Percentiles rank a stretch among this genome's conserved stretches.
Conservation (phyloP, 2,329 filamentous ascomycete genomes). For the Rhexocercosporidium sp. region DNA sequence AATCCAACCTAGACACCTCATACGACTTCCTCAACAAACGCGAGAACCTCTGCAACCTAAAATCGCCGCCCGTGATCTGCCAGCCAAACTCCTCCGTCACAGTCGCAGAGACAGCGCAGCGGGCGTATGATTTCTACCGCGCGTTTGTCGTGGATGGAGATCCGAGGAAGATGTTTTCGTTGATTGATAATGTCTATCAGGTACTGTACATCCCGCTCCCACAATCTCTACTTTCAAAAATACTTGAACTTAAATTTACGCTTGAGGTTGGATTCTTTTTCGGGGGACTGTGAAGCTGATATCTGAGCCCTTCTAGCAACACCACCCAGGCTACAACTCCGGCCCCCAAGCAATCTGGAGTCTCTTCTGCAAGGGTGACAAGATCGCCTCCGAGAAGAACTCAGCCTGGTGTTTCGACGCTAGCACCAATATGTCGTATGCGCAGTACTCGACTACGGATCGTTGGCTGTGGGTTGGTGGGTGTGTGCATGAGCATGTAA, state of each 20-base stretch:
- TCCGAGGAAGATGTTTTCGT: slow-evolving; percentile 29
- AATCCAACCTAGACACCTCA: neutral
- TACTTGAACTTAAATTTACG: neutral
- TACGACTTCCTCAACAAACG: slow-evolving; percentile 15
- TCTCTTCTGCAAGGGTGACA: slow-evolving; percentile 27
- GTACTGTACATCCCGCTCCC: slow-evolving; percentile 10
- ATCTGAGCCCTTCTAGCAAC: slow-evolving; percentile 20
- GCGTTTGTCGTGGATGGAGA: slow-evolving; percentile 30
- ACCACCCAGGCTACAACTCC: slow-evolving; percentile 24
- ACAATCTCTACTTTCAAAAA: neutral
- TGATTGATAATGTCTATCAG: slow-evolving; percentile 27
- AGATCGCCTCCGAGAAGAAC: slow-evolving; percentile 21
- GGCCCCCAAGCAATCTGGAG: slow-evolving; percentile 29
- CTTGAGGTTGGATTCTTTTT: neutral
- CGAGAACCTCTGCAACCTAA: slow-evolving; percentile 28
- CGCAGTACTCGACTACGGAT: slow-evolving; percentile 26
- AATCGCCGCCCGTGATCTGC: slow-evolving; percentile 24
- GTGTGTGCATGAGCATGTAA: slow-evolving; percentile 29
- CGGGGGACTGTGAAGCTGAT: no score
- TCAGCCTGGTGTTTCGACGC: slow-evolving; percentile 27
- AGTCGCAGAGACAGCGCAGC: slow-evolving; percentile 20
- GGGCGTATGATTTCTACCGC: slow-evolving; percentile 29
- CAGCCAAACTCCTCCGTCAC: slow-evolving; percentile 26
- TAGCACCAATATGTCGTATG: slow-evolving; percentile 29
- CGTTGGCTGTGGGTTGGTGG: slow-evolving; percentile 28